phyloP scores from a whole-genome alignment of 2,329 filamentous ascomycete genomes.

The Xylaria multiplex region DNA sequence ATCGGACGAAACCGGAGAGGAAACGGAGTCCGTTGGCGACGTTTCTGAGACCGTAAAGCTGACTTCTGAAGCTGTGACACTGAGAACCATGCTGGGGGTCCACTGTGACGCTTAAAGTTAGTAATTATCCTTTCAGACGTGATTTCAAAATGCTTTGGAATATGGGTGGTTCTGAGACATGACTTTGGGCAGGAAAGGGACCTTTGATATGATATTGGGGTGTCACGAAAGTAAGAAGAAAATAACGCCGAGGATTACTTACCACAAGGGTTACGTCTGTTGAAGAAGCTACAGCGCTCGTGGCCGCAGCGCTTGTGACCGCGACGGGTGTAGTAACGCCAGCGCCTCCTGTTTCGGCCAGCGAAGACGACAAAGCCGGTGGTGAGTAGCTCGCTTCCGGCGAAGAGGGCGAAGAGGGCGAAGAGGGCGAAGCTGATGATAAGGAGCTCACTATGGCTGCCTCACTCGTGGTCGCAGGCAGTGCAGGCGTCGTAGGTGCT shows the following conservation, averaged over 20 bases:
- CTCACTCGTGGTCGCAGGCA: constrained; percentile 15
- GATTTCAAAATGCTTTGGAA: background rate
- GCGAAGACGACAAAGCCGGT: constrained; percentile 8
- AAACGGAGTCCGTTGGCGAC: constrained; percentile 2
- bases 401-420: background rate
- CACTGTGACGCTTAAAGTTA: background rate
- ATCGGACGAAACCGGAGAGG: background rate
- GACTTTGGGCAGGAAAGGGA: background rate
- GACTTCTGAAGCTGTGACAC: constrained; percentile 11
- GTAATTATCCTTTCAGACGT: background rate
- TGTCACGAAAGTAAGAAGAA: background rate
- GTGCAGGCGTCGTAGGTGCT: constrained; percentile 3
- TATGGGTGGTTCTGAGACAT: background rate
- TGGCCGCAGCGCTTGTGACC: background rate
- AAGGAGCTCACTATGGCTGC: background rate
- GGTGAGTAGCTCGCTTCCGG: background rate
- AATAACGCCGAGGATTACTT: background rate
- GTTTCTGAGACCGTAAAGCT: constrained; percentile 14
- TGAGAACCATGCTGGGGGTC: constrained; percentile 19
- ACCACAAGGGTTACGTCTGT: constrained; percentile 11
- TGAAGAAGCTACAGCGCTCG: background rate
- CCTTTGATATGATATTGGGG: too few relatives aligned
- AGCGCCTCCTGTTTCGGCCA: constrained; percentile 1
- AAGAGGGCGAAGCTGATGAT: background rate
- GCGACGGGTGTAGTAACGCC: background rate